phyloP scores from a whole-genome alignment of 2,329 filamentous ascomycete genomes.

The Colletotrichum somersetense region DNA sequence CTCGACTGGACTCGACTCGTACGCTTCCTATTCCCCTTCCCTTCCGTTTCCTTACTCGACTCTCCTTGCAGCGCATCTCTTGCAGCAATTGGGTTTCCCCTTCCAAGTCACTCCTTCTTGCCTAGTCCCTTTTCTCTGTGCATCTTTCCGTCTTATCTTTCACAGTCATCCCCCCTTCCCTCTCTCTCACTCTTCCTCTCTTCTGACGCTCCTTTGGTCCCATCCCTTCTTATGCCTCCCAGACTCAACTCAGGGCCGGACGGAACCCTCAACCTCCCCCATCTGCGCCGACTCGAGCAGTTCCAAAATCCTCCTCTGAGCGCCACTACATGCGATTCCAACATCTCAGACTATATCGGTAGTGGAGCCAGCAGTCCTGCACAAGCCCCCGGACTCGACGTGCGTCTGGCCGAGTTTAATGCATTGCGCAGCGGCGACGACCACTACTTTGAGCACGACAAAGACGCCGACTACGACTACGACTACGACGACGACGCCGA shows the following conservation, averaged over 20 bases:
- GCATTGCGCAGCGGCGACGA: constrained; percentile 38
- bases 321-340: constrained; percentile 41
- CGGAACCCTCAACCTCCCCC: constrained; percentile 38
- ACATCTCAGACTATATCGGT: constrained; percentile 40
- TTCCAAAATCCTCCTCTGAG: constrained; percentile 29
- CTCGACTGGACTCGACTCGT: constrained; percentile 15
- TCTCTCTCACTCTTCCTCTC: neutral
- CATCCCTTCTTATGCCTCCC: constrained; percentile 40
- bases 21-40: constrained; percentile 9
- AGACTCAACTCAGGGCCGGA: constrained; percentile 39
- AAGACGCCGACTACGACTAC: constrained; percentile 52
- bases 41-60: constrained; percentile 20
- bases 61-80: constrained; percentile 29
- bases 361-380: constrained; percentile 38
- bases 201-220: constrained; percentile 23
- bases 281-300: constrained; percentile 19
- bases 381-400: constrained; percentile 31
- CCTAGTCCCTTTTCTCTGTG: constrained; percentile 7
- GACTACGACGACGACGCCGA: constrained; percentile 54
- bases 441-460: constrained; percentile 47
- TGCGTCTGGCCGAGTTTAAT: constrained; percentile 41
- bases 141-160: constrained; percentile 11
- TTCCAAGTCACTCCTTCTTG: constrained; percentile 39
- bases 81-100: constrained; percentile 27
- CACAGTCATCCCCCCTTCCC: neutral